Percentiles rank a stretch among this genome's conserved stretches.
Evolutionary conservation across 179 eudicot genomes (phyloP).

Genomic region (Gypsophila paniculata): DNA sequence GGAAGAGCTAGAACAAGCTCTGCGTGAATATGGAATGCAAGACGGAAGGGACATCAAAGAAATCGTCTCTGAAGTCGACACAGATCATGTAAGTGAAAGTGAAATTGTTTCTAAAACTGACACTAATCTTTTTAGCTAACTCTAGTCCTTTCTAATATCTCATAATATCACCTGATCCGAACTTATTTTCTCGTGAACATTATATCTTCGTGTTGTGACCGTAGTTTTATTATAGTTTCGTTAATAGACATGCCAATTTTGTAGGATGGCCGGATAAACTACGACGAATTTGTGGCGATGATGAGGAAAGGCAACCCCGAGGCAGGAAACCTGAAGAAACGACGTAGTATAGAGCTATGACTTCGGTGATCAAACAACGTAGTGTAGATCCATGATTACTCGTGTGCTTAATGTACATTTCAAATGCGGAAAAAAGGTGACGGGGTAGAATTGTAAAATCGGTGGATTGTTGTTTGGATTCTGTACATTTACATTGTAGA

Average conservation of each 20-base stretch:
- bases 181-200: no score
- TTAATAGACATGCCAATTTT: background rate
- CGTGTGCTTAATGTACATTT: conserved; percentile 10
- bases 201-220: no score
- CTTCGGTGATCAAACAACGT: conserved; percentile 27
- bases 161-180: no score
- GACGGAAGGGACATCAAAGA: conserved; percentile 63
- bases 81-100: conserved; percentile 47
- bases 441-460: background rate
- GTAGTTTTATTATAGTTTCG: no score
- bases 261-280: conserved; percentile 49
- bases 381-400: conserved; percentile 1
- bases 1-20: conserved; percentile 78
- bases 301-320: conserved; percentile 50
- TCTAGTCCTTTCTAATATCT: no score
- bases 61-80: conserved; percentile 66
- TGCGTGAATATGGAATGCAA: conserved; percentile 62
- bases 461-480: background rate
- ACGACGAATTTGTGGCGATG: conserved; percentile 46
- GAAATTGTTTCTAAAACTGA: no score
- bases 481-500: background rate
- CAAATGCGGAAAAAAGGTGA: background rate
- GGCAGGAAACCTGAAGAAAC: conserved; percentile 35
- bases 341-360: conserved; percentile 32
- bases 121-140: no score